Conservation (phyloP, 768 basidiomycete genomes). For the Boletus rufocinnamomeus region DNA sequence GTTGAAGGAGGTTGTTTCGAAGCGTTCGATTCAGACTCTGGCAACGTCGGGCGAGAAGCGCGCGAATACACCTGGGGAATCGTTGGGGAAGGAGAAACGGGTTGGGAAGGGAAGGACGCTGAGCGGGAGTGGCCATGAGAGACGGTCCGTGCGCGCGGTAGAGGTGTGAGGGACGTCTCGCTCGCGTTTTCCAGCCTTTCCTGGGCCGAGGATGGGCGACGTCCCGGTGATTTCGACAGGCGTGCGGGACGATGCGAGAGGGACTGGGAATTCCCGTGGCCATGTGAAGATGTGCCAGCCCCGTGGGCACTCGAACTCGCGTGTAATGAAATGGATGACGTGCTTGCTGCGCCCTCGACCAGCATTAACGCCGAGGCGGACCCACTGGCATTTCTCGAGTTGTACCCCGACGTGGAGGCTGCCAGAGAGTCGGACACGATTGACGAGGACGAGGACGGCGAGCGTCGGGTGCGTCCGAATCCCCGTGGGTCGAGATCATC, state of each 20-base stretch:
- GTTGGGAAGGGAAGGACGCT: constrained; percentile 7
- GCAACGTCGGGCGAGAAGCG: neutral
- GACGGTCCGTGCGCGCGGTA: constrained; percentile 25
- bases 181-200: neutral
- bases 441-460: constrained; percentile 21
- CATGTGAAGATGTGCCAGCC: constrained; percentile 23
- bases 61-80: constrained; percentile 25
- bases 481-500: neutral
- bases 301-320: constrained; percentile 12
- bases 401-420: constrained; percentile 18
- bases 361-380: constrained; percentile 8
- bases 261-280: constrained; percentile 7
- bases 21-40: constrained; percentile 1
- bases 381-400: constrained; percentile 16
- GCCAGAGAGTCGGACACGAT: constrained; percentile 16
- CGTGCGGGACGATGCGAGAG: constrained; percentile 8
- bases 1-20: constrained; percentile 22
- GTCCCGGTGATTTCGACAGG: constrained; percentile 14
- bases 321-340: constrained; percentile 24
- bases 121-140: constrained; percentile 25
- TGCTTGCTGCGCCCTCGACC: constrained; percentile 22
- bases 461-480: neutral
- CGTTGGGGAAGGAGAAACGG: constrained; percentile 4
- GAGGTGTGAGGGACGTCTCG: constrained; percentile 12
- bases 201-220: constrained; percentile 13